Conservation (phyloP, 1,139 yeast genomes). For the Yamadazyma spencermartinsiae region DNA sequence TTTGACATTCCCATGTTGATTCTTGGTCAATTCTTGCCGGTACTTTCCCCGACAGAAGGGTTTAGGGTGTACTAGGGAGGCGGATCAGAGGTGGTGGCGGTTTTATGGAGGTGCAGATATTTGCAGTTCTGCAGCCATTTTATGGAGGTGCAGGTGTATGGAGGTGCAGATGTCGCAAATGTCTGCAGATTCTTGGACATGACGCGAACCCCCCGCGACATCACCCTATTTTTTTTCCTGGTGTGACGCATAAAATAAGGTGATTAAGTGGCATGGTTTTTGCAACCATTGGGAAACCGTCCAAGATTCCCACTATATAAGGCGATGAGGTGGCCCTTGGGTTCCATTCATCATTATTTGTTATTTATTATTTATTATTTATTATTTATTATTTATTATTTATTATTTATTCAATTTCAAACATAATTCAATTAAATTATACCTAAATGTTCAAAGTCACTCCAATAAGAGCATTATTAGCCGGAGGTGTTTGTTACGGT, state of each 20-base stretch:
- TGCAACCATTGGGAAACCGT: too few species aligned
- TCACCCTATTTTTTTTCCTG: too few species aligned
- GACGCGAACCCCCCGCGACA: too few species aligned
- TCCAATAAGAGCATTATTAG: slow-evolving; percentile 31
- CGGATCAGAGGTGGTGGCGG: neutral
- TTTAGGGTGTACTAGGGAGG: slow-evolving; percentile 30
- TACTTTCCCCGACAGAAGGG: slow-evolving; percentile 38
- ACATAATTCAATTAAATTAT: neutral
- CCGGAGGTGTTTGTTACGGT: slow-evolving; percentile 39
- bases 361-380: neutral
- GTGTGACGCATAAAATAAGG: too few species aligned
- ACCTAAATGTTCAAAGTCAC: slow-evolving; percentile 16
- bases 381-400: neutral
- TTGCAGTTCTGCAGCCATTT: neutral
- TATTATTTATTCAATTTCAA: neutral
- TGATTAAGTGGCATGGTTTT: too few species aligned
- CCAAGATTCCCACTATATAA: too few species aligned
- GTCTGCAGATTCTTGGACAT: neutral
- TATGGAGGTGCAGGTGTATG: neutral
- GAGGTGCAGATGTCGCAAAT: neutral
- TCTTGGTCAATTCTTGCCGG: slow-evolving; percentile 47
- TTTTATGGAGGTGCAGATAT: too few species aligned
- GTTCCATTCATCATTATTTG: too few species aligned
- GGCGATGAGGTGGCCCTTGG: too few species aligned
- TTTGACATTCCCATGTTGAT: slow-evolving; percentile 79